These are phyloP conservation scores for Otatea glauca DNA, from an alignment of 176 grass and related monocot genomes.

Conservation along the genomic window DNA sequence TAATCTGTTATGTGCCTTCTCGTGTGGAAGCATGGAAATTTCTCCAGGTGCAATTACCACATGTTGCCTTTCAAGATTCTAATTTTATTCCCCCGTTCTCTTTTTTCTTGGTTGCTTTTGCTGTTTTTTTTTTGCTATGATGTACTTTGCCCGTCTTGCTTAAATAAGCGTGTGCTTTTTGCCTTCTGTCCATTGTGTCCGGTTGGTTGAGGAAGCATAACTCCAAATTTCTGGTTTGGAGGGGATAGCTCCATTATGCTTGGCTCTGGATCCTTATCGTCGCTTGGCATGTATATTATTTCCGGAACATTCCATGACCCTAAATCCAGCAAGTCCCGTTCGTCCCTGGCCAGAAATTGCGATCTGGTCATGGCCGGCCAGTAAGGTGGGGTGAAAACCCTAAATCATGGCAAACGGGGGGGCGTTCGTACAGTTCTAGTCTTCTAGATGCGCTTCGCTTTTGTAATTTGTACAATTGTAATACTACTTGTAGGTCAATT, in stretches of 20 bases:
- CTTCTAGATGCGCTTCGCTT: neutral
- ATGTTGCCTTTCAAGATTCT: neutral
- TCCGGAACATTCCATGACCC: conserved; percentile 1
- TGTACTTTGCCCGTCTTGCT: neutral
- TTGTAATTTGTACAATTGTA: neutral
- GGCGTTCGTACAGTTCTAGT: neutral
- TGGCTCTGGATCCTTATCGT: neutral
- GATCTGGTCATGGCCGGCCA: neutral
- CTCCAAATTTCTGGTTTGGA: neutral
- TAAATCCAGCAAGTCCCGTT: neutral
- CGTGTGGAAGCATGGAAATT: neutral
- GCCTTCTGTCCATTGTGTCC: neutral
- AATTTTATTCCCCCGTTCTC: neutral
- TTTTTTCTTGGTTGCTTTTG: neutral
- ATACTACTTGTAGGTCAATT: neutral
- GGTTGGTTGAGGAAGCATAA: neutral
- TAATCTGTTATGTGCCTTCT: neutral
- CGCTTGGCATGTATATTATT: neutral
- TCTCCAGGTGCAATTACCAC: neutral
- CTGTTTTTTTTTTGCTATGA: neutral
- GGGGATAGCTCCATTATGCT: neutral
- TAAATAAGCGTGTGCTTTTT: neutral
- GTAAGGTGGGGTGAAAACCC: neutral
- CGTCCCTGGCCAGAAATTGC: neutral
- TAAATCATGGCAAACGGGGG: neutral